These are phyloP conservation scores for Alternaria brassicae DNA, from an alignment of 2,329 filamentous ascomycete genomes.

Conservation along the genomic window DNA sequence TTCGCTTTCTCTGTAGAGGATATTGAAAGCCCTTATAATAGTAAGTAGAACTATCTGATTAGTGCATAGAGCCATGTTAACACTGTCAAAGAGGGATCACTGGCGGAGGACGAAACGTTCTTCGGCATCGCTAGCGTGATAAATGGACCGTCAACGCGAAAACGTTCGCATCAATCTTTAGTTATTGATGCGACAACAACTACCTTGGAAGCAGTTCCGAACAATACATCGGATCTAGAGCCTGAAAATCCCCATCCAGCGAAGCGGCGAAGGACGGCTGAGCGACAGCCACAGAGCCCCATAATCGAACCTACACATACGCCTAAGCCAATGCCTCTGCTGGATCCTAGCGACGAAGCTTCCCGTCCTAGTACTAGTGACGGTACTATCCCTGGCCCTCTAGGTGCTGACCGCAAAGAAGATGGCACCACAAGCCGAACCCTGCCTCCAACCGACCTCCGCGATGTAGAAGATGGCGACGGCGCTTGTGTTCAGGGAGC, in stretches of 20 bases:
- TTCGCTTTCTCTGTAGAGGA: constrained; percentile 15
- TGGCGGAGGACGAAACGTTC: constrained; percentile 10
- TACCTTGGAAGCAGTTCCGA: constrained; percentile 6
- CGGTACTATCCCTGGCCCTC: constrained; percentile 1
- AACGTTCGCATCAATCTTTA: constrained; percentile 18
- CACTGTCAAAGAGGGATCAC: constrained; percentile 7
- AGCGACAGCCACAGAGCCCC: constrained; percentile 13
- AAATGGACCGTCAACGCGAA: constrained; percentile 8
- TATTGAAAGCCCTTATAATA: constrained; percentile 11
- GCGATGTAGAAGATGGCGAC: constrained; percentile 8
- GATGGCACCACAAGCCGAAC: constrained; percentile 5
- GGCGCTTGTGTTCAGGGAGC: constrained; percentile 3
- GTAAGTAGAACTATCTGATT: constrained; percentile 18
- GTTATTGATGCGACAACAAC: constrained; percentile 7
- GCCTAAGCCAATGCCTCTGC: constrained; percentile 11
- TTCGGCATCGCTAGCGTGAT: constrained; percentile 7
- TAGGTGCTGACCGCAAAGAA: constrained; percentile 2
- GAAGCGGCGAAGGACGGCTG: constrained; percentile 16
- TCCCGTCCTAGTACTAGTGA: not conserved
- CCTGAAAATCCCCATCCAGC: constrained; percentile 11
- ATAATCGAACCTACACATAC: constrained; percentile 13
- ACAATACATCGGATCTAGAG: constrained; percentile 14
- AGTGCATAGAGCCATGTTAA: constrained; percentile 11
- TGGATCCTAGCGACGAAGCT: not conserved
- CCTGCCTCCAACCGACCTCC: not conserved